These are phyloP conservation scores for Colletotrichum karsti DNA, from an alignment of 2,329 filamentous ascomycete genomes.

Conservation along the genomic window DNA sequence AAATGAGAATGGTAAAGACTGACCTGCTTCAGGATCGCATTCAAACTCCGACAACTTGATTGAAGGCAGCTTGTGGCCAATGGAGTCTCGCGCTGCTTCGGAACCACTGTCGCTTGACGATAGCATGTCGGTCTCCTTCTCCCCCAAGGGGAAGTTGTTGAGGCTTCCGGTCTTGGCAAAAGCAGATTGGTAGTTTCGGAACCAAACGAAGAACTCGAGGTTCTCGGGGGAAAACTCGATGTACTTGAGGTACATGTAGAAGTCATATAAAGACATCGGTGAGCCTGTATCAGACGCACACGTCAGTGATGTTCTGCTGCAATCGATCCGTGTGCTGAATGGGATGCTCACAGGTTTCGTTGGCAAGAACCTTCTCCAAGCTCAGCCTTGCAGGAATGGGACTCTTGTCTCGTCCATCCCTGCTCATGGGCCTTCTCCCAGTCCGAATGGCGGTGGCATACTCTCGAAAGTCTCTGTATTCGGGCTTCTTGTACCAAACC, in stretches of 20 bases:
- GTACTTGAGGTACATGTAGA: constrained; percentile 60
- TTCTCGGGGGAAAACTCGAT: constrained; percentile 59
- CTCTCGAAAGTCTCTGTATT: constrained; percentile 56
- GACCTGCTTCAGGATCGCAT: constrained; percentile 44
- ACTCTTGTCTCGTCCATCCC: constrained; percentile 43
- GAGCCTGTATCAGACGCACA: constrained; percentile 43
- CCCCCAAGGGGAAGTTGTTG: constrained; percentile 11
- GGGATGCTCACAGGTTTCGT: constrained; percentile 50
- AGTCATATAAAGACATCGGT: constrained; percentile 59
- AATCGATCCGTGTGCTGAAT: background rate
- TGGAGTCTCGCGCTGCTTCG: background rate
- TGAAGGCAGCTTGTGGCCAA: constrained; percentile 15
- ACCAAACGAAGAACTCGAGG: constrained; percentile 60
- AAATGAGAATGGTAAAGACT: constrained; percentile 18
- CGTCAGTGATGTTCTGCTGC: background rate
- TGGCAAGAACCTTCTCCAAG: constrained; percentile 55
- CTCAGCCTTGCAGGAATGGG: constrained; percentile 48
- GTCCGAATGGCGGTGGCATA: constrained; percentile 47
- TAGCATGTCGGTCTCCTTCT: constrained; percentile 8
- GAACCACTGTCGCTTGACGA: constrained; percentile 14
- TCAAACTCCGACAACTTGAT: constrained; percentile 29
- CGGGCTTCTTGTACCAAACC: constrained; percentile 58
- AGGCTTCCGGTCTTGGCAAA: constrained; percentile 31
- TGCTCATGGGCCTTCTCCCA: constrained; percentile 45
- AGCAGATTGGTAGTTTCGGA: constrained; percentile 50